A percentile compares a stretch with the other conserved stretches of the same genome.
These are phyloP conservation scores for Auricularia sp. DNA, from an alignment of 768 basidiomycete species.

Conservation along the genomic window DNA sequence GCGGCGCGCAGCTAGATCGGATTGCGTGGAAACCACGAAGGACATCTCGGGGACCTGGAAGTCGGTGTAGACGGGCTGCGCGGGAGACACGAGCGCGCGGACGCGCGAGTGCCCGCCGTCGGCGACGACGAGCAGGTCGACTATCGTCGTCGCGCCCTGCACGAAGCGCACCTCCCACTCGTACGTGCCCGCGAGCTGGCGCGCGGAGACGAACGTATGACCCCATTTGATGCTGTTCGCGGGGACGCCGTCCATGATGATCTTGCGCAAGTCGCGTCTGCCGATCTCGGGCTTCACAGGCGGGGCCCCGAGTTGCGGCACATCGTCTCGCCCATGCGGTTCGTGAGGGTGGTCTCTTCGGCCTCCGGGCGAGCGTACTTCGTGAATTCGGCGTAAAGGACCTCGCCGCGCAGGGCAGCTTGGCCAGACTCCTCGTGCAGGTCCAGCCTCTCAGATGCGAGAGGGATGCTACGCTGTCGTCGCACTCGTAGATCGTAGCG, in stretches of 20 bases:
- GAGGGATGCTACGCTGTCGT: slow-evolving; percentile 5
- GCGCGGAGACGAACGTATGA: too few relatives aligned
- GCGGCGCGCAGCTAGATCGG: slow-evolving; percentile 13
- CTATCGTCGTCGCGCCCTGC: not conserved
- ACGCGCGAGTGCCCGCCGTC: slow-evolving; percentile 33
- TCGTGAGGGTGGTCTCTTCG: slow-evolving; percentile 15
- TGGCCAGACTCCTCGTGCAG: slow-evolving; percentile 14
- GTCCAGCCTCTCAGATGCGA: slow-evolving; percentile 21
- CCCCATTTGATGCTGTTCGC: too few relatives aligned
- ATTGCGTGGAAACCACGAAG: slow-evolving; percentile 12
- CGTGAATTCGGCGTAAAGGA: slow-evolving; percentile 15
- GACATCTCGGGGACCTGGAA: slow-evolving; percentile 14
- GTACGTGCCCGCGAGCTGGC: too few relatives aligned
- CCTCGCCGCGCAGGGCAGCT: slow-evolving; percentile 13
- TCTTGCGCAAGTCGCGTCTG: too few relatives aligned
- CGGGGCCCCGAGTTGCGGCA: too few relatives aligned
- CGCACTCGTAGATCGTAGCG: slow-evolving; percentile 17
- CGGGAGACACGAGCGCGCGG: slow-evolving; percentile 23
- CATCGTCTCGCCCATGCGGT: slow-evolving; percentile 2
- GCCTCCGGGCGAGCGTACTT: slow-evolving; percentile 12
- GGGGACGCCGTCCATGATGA: too few relatives aligned
- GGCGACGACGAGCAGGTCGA: slow-evolving; percentile 25
- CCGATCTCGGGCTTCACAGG: too few relatives aligned
- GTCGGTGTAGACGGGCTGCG: slow-evolving; percentile 26
- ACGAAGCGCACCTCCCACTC: not conserved